These are phyloP conservation scores for Trypanosoma boissoni DNA, from an alignment of 208 protist species.

Conservation along the genomic window DNA sequence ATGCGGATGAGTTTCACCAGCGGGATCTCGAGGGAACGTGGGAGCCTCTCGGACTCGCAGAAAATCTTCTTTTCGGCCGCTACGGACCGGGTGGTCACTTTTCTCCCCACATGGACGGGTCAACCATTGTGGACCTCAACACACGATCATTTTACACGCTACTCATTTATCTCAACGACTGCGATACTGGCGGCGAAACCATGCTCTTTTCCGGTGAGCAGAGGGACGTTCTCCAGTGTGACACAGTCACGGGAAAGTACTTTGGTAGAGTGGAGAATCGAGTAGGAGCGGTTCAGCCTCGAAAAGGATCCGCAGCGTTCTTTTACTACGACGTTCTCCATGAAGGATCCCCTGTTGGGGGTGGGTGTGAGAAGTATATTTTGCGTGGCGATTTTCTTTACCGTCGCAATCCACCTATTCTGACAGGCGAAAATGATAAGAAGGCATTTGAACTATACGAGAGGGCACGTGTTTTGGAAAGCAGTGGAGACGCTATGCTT, in stretches of 20 bases:
- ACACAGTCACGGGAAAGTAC: constrained; percentile 49
- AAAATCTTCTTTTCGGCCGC: constrained; percentile 76
- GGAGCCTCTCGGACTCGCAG: constrained; percentile 62
- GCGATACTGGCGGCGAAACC: constrained; percentile 72
- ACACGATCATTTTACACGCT: constrained; percentile 87
- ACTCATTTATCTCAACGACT: constrained; percentile 89
- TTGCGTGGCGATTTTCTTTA: constrained; percentile 84
- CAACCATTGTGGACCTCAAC: constrained; percentile 84
- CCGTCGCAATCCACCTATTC: constrained; percentile 68
- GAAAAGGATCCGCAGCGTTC: constrained; percentile 73
- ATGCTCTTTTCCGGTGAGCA: constrained; percentile 77
- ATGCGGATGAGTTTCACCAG: constrained; percentile 64
- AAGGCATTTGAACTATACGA: constrained; percentile 78
- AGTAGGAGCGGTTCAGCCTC: constrained; percentile 52
- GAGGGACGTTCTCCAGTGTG: constrained; percentile 53
- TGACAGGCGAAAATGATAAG: constrained; percentile 49
- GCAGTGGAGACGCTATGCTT: constrained; percentile 55
- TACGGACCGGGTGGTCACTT: constrained; percentile 89
- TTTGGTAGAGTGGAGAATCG: constrained; percentile 40
- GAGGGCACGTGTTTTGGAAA: constrained; percentile 67
- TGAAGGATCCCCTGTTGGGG: constrained; percentile 69
- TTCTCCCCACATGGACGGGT: constrained; percentile 89
- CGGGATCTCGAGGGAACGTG: constrained; percentile 81
- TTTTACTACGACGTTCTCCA: constrained; percentile 88
- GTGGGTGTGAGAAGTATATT: constrained; percentile 78